phyloP scores from a whole-genome alignment of 202 grass and related monocot species.

The Panicum virgatum region DNA sequence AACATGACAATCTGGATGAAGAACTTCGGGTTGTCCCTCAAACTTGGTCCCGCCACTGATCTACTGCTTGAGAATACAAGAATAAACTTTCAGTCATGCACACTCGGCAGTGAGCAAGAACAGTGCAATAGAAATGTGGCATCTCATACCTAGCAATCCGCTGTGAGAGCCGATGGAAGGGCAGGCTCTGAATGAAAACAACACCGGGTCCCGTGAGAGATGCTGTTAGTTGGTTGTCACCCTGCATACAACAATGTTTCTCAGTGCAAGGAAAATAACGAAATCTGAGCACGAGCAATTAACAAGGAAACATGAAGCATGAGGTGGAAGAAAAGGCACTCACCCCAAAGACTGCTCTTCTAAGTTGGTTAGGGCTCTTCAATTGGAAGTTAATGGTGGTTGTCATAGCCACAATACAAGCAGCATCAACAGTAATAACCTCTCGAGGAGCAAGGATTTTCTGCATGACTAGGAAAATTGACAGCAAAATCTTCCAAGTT shows the following conservation, averaged over 20 bases:
- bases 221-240: constrained; percentile 70
- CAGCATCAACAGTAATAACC: constrained; percentile 69
- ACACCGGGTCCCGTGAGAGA: constrained; percentile 88
- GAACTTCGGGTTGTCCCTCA: constrained; percentile 97
- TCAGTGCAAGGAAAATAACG: constrained; percentile 25
- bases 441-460: constrained; percentile 84
- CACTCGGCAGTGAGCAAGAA: not conserved
- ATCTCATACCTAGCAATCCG: constrained; percentile 84
- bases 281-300: constrained; percentile 5
- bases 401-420: constrained; percentile 86
- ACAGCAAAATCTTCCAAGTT: constrained; percentile 32
- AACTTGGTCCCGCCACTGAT: constrained; percentile 71
- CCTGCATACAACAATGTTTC: constrained; percentile 48
- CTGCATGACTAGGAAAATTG: constrained; percentile 75
- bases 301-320: not conserved
- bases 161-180: constrained; percentile 79
- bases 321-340: constrained; percentile 24
- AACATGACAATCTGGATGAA: constrained; percentile 93
- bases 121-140: not conserved
- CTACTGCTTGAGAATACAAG: constrained; percentile 51
- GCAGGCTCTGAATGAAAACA: constrained; percentile 95
- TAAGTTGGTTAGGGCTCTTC: constrained; percentile 70
- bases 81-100: constrained; percentile 25
- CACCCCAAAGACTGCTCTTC: constrained; percentile 82
- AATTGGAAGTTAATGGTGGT: constrained; percentile 77